Conservation (phyloP, 2,329 filamentous ascomycete species). For the Neoarthrinium moseri region DNA sequence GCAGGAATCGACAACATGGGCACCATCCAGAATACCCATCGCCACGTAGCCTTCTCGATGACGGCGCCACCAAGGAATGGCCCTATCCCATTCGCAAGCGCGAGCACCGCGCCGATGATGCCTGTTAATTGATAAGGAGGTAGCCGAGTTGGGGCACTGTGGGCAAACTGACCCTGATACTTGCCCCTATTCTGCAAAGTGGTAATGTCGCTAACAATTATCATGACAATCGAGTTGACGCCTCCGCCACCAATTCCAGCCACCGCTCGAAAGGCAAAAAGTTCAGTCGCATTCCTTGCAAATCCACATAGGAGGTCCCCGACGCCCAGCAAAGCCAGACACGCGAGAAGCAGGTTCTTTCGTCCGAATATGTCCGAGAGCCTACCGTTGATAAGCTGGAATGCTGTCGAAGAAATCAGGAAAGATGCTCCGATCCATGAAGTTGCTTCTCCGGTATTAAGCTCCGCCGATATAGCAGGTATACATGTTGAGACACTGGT, state of each 20-base stretch:
- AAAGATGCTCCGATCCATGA: background rate
- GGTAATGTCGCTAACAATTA: constrained; percentile 33
- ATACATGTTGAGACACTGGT: constrained; percentile 16
- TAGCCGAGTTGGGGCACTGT: background rate
- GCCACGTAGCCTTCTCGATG: constrained; percentile 11
- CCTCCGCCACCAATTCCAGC: constrained; percentile 26
- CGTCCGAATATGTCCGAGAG: constrained; percentile 9
- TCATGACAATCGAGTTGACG: constrained; percentile 28
- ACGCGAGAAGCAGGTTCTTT: background rate
- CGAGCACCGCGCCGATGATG: constrained; percentile 18
- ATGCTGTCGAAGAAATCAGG: constrained; percentile 2
- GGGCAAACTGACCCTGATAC: constrained; percentile 24
- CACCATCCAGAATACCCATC: constrained; percentile 22
- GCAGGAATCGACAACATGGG: constrained; percentile 12
- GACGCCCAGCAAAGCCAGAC: background rate
- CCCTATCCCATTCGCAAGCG: constrained; percentile 20
- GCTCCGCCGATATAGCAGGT: constrained; percentile 4
- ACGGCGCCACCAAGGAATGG: constrained; percentile 22
- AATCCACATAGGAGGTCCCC: constrained; percentile 21
- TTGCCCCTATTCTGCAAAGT: constrained; percentile 33
- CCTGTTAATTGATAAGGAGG: constrained; percentile 9
- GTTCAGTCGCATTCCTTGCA: constrained; percentile 19
- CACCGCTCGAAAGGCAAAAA: constrained; percentile 29
- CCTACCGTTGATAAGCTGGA: constrained; percentile 7
- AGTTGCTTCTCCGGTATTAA: background rate